phyloP scores from a whole-genome alignment of 192 early-diverging fungal species.

The Gaertneriomyces semiglobifer region DNA sequence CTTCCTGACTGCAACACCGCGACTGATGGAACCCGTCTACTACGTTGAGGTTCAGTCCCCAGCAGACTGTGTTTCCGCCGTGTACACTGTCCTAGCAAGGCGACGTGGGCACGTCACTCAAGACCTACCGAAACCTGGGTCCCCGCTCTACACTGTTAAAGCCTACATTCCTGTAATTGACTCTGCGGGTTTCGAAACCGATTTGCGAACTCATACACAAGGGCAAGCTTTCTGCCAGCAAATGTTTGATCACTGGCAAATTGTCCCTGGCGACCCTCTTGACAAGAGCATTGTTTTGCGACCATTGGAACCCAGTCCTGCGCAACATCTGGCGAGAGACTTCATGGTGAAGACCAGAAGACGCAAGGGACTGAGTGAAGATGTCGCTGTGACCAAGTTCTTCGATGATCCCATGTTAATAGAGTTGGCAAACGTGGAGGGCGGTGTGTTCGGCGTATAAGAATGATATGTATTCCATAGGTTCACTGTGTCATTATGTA shows the following conservation, averaged over 20 bases:
- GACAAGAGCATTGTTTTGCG: constrained; percentile 81
- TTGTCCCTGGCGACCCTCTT: constrained; percentile 95
- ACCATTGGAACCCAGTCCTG: constrained; percentile 86
- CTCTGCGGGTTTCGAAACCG: constrained; percentile 93
- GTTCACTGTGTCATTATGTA: no score
- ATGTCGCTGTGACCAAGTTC: constrained; percentile 58
- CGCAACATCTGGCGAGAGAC: constrained; percentile 86
- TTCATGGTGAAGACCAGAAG: constrained; percentile 99
- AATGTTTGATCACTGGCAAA: constrained; percentile 98
- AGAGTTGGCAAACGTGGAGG: constrained; percentile 42
- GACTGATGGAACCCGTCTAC: constrained; percentile 97
- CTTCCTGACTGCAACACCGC: constrained; percentile 90
- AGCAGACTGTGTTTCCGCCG: constrained; percentile 88
- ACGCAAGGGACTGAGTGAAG: constrained; percentile 72
- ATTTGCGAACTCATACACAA: constrained; percentile 91
- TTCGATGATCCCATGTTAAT: constrained; percentile 55
- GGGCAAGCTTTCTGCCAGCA: constrained; percentile 98
- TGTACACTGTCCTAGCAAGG: constrained; percentile 90
- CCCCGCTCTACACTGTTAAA: constrained; percentile 89
- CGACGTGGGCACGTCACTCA: constrained; percentile 92
- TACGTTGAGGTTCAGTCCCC: constrained; percentile 97
- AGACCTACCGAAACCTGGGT: constrained; percentile 91
- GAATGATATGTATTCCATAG: background rate
- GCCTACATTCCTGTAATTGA: constrained; percentile 96
- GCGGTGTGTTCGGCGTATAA: constrained; percentile 22